Evolutionary conservation across 176 grass and related monocot species (phyloP), one percentile per base, ranked within the genome.

Genomic region (Hordeum marinum): DNA sequence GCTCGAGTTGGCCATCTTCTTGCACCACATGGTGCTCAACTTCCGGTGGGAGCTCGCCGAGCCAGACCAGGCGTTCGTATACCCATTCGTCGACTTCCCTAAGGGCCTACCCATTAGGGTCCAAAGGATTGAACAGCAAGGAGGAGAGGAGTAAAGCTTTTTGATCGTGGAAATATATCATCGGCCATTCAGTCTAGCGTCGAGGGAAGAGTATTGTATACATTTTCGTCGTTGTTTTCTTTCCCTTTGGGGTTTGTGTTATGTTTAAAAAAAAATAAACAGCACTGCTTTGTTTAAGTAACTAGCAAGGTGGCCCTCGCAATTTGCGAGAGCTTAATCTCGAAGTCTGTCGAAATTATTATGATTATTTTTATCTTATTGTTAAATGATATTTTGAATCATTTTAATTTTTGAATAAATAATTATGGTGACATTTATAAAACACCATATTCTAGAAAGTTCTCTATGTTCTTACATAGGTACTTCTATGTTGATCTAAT

Each of bases 21-120:
- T 98, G 82, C 96, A 98, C 87, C 93, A 98, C 79, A 89, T 95
- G 11, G 96, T 95, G 67, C 84, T 98, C 40, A 95, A 85, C 68
- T 98, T 92, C 75, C 72, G 81, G 43, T 98, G 96, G 96, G 89
- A 98, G 85, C 79, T 95, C 15, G 87, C 88, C 6, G 96, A 95
- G 68, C 81, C 87, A 29, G 96, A 98, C 68, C 89, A 98, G 52
- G 91, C 96, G 1, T 82, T 98, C 60, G 93, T 90, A 9, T 90
- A 85, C 83, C 96, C 96, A 12, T 98, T 98, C 66, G 85, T 98
- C 20, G 96, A 95, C 75, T 98, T 98, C 82, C 86, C 69, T 59
- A 95, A 92, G 75, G 93, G 93, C 39, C 87, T 98, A 2, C 96
- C 96, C 0, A 89, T 98, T 69, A 94, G 75, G 77, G 91, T 98